Percentiles rank a stretch among this genome's conserved stretches.
These are phyloP conservation scores for Ashbya aceris DNA, from an alignment of 1,139 yeast genomes.

Conservation along the genomic window DNA sequence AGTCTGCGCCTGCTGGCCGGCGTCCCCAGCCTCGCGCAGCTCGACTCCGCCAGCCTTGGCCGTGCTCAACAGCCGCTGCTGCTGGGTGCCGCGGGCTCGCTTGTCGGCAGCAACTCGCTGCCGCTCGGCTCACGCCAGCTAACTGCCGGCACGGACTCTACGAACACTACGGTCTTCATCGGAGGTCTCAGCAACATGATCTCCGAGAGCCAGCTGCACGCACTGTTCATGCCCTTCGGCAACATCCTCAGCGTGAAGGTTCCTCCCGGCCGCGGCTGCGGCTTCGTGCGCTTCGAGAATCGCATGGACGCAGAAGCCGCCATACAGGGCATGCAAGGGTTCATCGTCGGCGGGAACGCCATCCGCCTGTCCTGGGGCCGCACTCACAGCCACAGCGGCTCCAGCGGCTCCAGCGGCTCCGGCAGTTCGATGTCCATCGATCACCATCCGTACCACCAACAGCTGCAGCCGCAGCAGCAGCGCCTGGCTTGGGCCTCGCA, in stretches of 20 bases:
- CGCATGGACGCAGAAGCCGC: slow-evolving; percentile 67
- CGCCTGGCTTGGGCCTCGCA: neutral
- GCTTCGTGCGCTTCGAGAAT: slow-evolving; percentile 55
- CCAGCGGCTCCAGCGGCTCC: slow-evolving; percentile 9
- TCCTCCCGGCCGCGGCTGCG: slow-evolving; percentile 65
- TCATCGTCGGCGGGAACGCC: slow-evolving; percentile 57
- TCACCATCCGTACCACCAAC: neutral
- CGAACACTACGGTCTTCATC: slow-evolving; percentile 64
- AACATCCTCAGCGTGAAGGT: slow-evolving; percentile 55
- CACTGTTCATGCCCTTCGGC: slow-evolving; percentile 59
- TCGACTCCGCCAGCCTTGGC: neutral
- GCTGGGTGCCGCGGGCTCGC: slow-evolving; percentile 10
- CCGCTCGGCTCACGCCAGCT: neutral
- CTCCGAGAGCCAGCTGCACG: slow-evolving; percentile 48
- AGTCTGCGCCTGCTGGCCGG: neutral
- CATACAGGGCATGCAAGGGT: slow-evolving; percentile 65
- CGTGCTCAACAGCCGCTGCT: slow-evolving; percentile 4
- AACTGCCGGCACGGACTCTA: slow-evolving; percentile 39
- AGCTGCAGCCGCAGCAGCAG: slow-evolving; percentile 14
- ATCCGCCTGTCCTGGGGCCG: slow-evolving; percentile 65
- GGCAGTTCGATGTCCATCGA: slow-evolving; percentile 3
- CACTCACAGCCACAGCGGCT: slow-evolving; percentile 6
- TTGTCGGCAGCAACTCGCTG: slow-evolving; percentile 5
- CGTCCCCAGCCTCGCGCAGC: neutral
- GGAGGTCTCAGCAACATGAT: slow-evolving; percentile 58